Conservation (phyloP, 805 yeast genomes). For the Saccharomyces cerevisiae region DNA sequence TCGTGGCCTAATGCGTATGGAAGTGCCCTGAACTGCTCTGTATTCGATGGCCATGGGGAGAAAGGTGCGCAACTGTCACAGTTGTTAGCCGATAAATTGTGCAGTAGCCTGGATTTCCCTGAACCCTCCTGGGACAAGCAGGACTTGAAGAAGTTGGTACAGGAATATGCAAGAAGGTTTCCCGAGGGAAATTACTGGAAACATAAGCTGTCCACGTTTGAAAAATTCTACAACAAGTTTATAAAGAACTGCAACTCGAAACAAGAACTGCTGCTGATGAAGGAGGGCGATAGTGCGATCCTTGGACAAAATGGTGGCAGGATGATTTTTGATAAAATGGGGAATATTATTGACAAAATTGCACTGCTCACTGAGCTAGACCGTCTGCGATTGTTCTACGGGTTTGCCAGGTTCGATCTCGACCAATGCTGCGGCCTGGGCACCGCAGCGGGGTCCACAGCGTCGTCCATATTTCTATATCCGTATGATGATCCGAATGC, state of each 20-base stretch:
- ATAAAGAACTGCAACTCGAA: slow-evolving; percentile 29
- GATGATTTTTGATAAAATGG: slow-evolving; percentile 31
- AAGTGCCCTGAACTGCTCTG: slow-evolving; percentile 56
- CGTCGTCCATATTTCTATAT: slow-evolving; percentile 51
- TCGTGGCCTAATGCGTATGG: slow-evolving; percentile 19
- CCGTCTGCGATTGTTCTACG: slow-evolving; percentile 23
- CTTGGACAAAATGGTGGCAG: slow-evolving; percentile 20
- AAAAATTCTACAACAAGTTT: slow-evolving; percentile 29
- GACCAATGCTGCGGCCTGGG: slow-evolving; percentile 23
- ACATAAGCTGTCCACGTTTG: slow-evolving; percentile 42
- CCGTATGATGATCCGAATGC: slow-evolving; percentile 11
- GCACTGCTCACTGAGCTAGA: slow-evolving; percentile 27
- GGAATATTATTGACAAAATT: slow-evolving; percentile 31
- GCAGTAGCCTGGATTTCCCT: not conserved
- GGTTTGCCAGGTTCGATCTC: slow-evolving; percentile 27
- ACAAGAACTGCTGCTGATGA: slow-evolving; percentile 27
- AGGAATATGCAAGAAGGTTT: not conserved
- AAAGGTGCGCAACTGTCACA: slow-evolving; percentile 39
- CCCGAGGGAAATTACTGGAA: slow-evolving; percentile 78
- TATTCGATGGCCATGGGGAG: slow-evolving; percentile 96
- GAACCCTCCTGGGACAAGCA: not conserved
- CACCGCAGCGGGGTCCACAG: slow-evolving; percentile 52
- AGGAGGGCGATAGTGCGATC: slow-evolving; percentile 7
- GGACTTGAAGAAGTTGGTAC: not conserved
- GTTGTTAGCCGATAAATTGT: slow-evolving; percentile 35